A percentile compares a stretch with the other conserved stretches of the same genome.
Conservation (phyloP, 352 stramenopile genomes). For the Pythium insidiosum region DNA sequence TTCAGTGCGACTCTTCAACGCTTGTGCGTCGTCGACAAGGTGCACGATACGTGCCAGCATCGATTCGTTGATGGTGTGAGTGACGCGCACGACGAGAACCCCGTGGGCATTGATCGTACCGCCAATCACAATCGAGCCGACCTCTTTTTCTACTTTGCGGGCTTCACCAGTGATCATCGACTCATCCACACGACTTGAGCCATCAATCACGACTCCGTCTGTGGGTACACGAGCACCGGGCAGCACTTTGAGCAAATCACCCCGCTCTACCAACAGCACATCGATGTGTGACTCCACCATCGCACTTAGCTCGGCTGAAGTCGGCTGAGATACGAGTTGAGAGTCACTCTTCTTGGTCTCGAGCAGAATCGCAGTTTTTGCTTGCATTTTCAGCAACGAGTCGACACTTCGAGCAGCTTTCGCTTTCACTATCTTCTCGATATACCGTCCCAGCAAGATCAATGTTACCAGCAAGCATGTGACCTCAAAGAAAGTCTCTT, state of each 20-base stretch:
- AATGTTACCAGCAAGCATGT: conserved; percentile 59
- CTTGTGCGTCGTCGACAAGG: conserved; percentile 67
- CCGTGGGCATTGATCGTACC: conserved; percentile 66
- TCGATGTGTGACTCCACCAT: conserved; percentile 66
- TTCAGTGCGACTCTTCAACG: conserved; percentile 49
- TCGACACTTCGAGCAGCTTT: conserved; percentile 64
- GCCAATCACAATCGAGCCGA: conserved; percentile 51
- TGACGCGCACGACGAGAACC: conserved; percentile 59
- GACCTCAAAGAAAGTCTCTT: conserved; percentile 72
- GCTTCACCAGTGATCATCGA: conserved; percentile 75
- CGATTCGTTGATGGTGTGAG: conserved; percentile 64
- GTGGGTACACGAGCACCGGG: conserved; percentile 63
- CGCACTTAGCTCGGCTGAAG: neutral
- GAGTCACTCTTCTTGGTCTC: conserved; percentile 21
- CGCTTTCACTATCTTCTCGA: conserved; percentile 65
- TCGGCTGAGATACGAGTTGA: too few relatives aligned
- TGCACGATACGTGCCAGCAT: conserved; percentile 69
- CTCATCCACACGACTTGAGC: conserved; percentile 60
- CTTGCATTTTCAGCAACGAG: conserved; percentile 55
- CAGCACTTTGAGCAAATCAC: conserved; percentile 60
- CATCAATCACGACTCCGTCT: conserved; percentile 59
- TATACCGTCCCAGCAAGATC: conserved; percentile 67
- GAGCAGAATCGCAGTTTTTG: conserved; percentile 87
- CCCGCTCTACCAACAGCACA: conserved; percentile 61
- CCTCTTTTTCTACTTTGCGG: conserved; percentile 54